A percentile compares a stretch with the other conserved stretches of the same genome.
Evolutionary conservation across 2,329 filamentous ascomycete species (phyloP).

Genomic region (Botrytis squamosa): DNA sequence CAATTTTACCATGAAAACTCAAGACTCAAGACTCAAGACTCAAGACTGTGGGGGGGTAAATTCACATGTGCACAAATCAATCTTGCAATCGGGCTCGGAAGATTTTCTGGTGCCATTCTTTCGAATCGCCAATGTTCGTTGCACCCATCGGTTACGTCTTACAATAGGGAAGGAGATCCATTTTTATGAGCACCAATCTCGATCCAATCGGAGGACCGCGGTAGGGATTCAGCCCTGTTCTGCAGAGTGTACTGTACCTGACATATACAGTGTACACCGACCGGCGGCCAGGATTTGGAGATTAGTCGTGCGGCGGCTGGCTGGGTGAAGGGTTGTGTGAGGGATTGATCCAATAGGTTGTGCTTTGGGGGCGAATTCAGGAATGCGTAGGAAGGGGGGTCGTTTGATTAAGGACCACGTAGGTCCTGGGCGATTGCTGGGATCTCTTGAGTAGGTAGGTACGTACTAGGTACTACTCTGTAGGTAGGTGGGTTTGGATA

Average conservation of each 20-base stretch:
- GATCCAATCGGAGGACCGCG: neutral
- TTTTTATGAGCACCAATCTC: neutral
- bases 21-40: neutral
- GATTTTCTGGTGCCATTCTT: neutral
- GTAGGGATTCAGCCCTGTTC: slow-evolving; percentile 9
- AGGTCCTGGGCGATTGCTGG: neutral
- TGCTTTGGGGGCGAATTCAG: neutral
- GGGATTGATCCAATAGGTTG: neutral
- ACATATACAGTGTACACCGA: neutral
- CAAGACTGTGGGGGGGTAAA: neutral
- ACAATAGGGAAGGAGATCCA: neutral
- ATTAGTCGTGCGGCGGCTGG: neutral
- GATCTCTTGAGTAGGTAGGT: neutral
- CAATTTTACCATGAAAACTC: neutral
- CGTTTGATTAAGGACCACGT: slow-evolving; percentile 5
- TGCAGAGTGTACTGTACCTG: neutral
- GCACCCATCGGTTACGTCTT: neutral
- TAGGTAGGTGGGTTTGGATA: neutral
- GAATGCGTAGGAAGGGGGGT: neutral
- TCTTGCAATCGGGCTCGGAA: neutral
- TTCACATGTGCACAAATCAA: neutral
- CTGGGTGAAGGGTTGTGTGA: neutral
- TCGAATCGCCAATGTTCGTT: neutral
- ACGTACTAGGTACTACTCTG: neutral
- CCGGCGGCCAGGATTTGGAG: neutral